phyloP scores from a whole-genome alignment of 2,329 filamentous ascomycete genomes.

The Penicillium sp. region DNA sequence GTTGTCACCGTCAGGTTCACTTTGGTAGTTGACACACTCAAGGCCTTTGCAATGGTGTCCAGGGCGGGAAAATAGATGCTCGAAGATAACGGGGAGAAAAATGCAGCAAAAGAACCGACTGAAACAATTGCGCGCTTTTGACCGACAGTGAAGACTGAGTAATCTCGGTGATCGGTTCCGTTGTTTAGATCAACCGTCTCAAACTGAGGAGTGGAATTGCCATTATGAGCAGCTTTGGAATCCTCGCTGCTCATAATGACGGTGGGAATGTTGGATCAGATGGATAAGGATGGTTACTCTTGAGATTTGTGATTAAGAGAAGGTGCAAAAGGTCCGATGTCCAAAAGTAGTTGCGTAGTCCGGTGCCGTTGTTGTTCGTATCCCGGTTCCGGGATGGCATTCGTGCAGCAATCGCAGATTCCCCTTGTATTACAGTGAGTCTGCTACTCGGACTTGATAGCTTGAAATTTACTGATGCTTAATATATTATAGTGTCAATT shows the following conservation, averaged over 20 bases:
- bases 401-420: background rate
- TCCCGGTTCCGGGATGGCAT: background rate
- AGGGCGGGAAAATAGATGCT: constrained; percentile 38
- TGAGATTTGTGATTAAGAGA: background rate
- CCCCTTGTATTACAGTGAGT: background rate
- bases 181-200: background rate
- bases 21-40: constrained; percentile 39
- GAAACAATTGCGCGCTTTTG: constrained; percentile 22
- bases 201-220: background rate
- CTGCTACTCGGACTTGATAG: background rate
- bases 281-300: background rate
- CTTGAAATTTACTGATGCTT: background rate
- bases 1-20: constrained; percentile 51
- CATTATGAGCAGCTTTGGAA: background rate
- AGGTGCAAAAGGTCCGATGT: background rate
- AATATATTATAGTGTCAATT: background rate
- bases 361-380: background rate
- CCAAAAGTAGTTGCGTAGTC: background rate
- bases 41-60: constrained; percentile 33
- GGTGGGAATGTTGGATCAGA: background rate
- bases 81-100: constrained; percentile 33
- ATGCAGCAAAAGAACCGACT: constrained; percentile 24
- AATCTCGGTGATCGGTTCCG: constrained; percentile 38
- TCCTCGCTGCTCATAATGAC: background rate
- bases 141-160: constrained; percentile 22